phyloP scores from a whole-genome alignment of 805 yeast genomes.

The Lipomyces chichibuensis region DNA sequence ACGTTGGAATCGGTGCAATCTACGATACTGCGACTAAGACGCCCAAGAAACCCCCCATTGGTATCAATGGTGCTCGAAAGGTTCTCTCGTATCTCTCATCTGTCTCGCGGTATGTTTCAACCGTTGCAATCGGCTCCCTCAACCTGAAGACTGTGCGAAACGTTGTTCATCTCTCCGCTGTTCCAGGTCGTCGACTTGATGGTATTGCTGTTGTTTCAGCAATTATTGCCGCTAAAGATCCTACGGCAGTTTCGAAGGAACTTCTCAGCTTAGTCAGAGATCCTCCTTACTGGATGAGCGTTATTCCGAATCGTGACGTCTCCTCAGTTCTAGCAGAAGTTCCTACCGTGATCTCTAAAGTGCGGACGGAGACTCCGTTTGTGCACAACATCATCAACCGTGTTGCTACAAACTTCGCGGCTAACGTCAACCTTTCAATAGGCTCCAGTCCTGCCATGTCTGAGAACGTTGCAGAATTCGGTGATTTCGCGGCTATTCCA shows the following conservation, averaged over 20 bases:
- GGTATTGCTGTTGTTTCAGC: conserved; percentile 93
- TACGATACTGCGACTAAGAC: conserved; percentile 75
- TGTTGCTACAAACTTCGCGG: conserved; percentile 87
- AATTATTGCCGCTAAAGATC: conserved; percentile 66
- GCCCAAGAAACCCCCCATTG: conserved; percentile 60
- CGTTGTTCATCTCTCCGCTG: conserved; percentile 56
- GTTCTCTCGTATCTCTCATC: conserved; percentile 46
- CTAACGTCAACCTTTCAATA: conserved; percentile 79
- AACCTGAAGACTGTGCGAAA: conserved; percentile 63
- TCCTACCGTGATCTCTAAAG: conserved; percentile 40
- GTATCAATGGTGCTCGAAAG: conserved; percentile 65
- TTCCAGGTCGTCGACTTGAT: conserved; percentile 52
- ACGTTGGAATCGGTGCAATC: conserved; percentile 82
- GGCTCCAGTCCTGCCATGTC: conserved; percentile 93
- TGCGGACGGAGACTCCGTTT: conserved; percentile 53
- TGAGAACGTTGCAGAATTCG: conserved; percentile 67
- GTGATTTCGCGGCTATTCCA: conserved; percentile 62
- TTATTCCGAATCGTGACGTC: conserved; percentile 14
- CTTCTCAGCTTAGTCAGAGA: conserved; percentile 44
- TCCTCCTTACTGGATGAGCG: conserved; percentile 39
- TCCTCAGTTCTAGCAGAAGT: conserved; percentile 29
- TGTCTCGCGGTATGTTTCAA: conserved; percentile 45
- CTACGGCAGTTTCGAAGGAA: conserved; percentile 54
- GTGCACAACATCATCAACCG: conserved; percentile 86
- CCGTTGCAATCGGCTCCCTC: conserved; percentile 84